Conservation (phyloP, 2,329 filamentous ascomycete genomes). For the Hypomyces rosellus region DNA sequence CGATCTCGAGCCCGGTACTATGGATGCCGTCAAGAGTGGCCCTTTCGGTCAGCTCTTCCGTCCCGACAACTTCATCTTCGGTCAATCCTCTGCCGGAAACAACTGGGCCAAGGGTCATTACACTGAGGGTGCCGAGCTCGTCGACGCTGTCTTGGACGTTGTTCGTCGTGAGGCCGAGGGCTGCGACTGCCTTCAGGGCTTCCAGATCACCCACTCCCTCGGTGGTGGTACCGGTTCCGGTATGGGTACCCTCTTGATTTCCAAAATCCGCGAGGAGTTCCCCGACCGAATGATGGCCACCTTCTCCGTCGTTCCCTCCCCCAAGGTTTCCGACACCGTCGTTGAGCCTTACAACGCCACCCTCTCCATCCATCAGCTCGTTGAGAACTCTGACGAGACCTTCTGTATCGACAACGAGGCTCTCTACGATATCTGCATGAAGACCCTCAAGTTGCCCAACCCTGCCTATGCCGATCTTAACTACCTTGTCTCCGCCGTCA, state of each 20-base stretch:
- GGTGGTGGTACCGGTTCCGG: constrained; percentile 99
- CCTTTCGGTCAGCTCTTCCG: constrained; percentile 99
- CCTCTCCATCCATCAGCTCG: constrained; percentile 96
- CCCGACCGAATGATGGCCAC: constrained; percentile 99
- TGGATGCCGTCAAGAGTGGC: constrained; percentile 97
- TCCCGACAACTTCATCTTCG: constrained; percentile 99
- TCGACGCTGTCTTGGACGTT: constrained; percentile 96
- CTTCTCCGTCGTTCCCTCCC: constrained; percentile 97
- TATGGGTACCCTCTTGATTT: constrained; percentile 99
- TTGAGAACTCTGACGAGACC: constrained; percentile 99
- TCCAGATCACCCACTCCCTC: constrained; percentile 99
- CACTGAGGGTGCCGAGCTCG: constrained; percentile 98
- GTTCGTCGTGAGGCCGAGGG: constrained; percentile 98
- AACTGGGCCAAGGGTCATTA: constrained; percentile 99
- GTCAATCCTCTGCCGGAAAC: constrained; percentile 99
- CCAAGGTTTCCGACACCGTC: constrained; percentile 99
- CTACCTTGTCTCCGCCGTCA: constrained; percentile 98
- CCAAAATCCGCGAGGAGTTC: constrained; percentile 99
- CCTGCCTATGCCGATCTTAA: constrained; percentile 99
- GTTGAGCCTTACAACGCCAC: constrained; percentile 99
- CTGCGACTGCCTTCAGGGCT: constrained; percentile 99
- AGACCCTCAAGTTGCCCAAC: constrained; percentile 97
- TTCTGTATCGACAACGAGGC: constrained; percentile 99
- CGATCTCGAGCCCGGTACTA: constrained; percentile 98
- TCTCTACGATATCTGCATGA: constrained; percentile 99